These are phyloP conservation scores for Pelagophyceae sp. DNA, from an alignment of 352 stramenopile genomes.

Conservation along the genomic window DNA sequence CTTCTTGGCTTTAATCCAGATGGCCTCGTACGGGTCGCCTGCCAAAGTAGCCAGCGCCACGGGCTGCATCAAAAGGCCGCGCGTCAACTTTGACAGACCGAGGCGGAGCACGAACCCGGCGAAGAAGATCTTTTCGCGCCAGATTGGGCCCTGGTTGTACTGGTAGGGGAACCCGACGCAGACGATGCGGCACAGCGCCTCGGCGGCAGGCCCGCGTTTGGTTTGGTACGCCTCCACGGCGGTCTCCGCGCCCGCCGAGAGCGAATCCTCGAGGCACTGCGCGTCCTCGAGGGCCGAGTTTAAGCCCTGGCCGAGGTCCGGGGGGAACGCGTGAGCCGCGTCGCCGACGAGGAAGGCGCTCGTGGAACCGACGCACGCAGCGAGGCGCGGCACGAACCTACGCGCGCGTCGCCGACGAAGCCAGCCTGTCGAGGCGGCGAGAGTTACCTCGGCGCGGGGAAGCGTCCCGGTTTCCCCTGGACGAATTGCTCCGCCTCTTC, in stretches of 20 bases:
- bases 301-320: constrained; percentile 50
- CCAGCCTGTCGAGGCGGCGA: not conserved
- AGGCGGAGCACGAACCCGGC: not conserved
- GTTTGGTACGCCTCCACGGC: not conserved
- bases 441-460: not conserved
- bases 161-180: constrained; percentile 11
- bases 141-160: constrained; percentile 9
- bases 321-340: constrained; percentile 40
- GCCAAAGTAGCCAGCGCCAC: not conserved
- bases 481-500: not conserved
- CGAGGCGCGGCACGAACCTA: not conserved
- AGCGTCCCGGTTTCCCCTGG: not conserved
- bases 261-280: constrained; percentile 32
- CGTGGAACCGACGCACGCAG: constrained; percentile 20
- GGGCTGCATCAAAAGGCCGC: not conserved
- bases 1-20: not conserved
- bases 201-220: not conserved
- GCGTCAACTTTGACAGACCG: not conserved
- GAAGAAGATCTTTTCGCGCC: not conserved
- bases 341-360: constrained; percentile 46
- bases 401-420: not conserved
- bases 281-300: constrained; percentile 50
- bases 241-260: not conserved
- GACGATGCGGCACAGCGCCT: not conserved
- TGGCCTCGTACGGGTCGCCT: not conserved